phyloP scores from a whole-genome alignment of 139 green algal species.

The Chlamydomonas incerta region DNA sequence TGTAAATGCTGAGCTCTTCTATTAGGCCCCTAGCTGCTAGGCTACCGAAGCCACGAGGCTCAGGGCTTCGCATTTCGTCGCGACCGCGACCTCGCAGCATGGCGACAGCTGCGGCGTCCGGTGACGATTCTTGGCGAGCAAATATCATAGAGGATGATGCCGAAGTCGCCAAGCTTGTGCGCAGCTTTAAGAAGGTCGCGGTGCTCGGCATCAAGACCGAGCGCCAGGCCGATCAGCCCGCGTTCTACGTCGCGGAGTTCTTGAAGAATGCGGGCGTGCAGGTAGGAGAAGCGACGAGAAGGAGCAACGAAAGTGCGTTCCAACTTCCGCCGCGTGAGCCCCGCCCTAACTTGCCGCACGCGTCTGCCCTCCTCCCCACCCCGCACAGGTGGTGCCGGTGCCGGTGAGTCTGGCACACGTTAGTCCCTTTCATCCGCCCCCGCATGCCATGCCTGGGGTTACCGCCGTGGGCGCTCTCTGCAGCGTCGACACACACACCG shows the following conservation, averaged over 20 bases:
- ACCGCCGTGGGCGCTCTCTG: too few relatives aligned
- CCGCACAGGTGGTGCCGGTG: background rate
- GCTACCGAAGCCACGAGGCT: too few relatives aligned
- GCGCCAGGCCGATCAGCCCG: background rate
- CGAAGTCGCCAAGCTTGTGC: background rate
- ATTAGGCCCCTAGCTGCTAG: too few relatives aligned
- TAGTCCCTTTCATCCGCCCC: too few relatives aligned
- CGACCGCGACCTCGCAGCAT: background rate
- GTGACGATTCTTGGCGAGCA: background rate
- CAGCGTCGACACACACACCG: too few relatives aligned
- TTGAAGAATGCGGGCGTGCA: slow-evolving; percentile 3
- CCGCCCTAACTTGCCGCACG: background rate
- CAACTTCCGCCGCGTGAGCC: too few relatives aligned
- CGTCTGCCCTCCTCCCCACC: background rate
- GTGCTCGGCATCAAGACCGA: slow-evolving; percentile 38
- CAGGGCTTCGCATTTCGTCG: too few relatives aligned
- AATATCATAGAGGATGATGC: background rate
- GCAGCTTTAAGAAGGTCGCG: background rate
- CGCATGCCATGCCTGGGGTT: too few relatives aligned
- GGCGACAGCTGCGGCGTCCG: background rate
- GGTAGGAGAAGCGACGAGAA: background rate
- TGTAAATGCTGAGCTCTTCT: too few relatives aligned
- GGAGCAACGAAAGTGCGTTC: too few relatives aligned
- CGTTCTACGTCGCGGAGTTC: slow-evolving; percentile 19
- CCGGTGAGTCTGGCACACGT: background rate